Evolutionary conservation across 2,329 filamentous ascomycete genomes (phyloP).

Genomic region (Penicillium corylophilum): DNA sequence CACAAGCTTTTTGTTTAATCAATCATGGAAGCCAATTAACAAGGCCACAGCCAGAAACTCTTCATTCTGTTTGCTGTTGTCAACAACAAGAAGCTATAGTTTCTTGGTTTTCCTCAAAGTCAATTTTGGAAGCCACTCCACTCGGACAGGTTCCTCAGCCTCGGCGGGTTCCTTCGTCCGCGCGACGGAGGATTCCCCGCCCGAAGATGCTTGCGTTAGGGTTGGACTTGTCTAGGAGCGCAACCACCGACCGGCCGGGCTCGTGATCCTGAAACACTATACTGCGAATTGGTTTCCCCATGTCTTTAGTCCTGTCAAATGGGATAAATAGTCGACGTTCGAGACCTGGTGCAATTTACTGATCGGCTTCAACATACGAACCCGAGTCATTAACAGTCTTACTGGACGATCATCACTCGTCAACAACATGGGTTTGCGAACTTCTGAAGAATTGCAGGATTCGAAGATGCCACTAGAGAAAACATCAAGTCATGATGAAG

Average conservation of each 20-base stretch:
- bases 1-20: too few species aligned
- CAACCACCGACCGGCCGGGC: neutral
- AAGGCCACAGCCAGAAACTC: too few species aligned
- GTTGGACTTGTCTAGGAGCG: neutral
- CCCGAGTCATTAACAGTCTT: neutral
- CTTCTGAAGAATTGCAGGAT: neutral
- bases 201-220: neutral
- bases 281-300: neutral
- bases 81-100: too few species aligned
- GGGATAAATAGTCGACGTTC: slow-evolving; percentile 1
- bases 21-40: too few species aligned
- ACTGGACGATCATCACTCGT: neutral
- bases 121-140: too few species aligned
- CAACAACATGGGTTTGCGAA: neutral
- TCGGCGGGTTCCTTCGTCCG: slow-evolving; percentile 4
- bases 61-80: too few species aligned
- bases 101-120: too few species aligned
- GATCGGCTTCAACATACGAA: neutral
- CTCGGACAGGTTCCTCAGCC: neutral
- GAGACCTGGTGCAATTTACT: neutral
- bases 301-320: neutral
- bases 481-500: slow-evolving; percentile 3
- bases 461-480: slow-evolving; percentile 3
- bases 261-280: too few species aligned
- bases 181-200: slow-evolving; percentile 6